Evolutionary conservation across 2,329 filamentous ascomycete genomes (phyloP), one percentile per base, ranked within the genome.

Genomic region (Periconia macrospinosa): DNA sequence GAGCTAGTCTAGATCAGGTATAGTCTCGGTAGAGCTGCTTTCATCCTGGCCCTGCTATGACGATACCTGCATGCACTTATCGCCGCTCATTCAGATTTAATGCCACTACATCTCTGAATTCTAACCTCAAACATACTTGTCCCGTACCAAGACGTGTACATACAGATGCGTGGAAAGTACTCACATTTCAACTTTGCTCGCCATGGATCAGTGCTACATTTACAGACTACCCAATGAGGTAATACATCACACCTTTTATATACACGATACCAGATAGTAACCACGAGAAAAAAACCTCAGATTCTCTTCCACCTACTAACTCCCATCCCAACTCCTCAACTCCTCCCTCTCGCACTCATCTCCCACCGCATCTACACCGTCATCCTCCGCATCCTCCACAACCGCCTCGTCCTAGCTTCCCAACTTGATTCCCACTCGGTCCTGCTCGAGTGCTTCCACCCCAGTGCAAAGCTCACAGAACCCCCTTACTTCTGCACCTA

Each of bases 381-480:
- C 41, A 80, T 88, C 52, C 74, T 86, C 5, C 83, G 84, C 23
- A 81, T 90, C 43, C 74, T 91, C 8, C 83, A 89, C 58, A 80
- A 82, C 46, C 86, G 89, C 33, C 78, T 91, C 1, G 74, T 86
- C 45, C 71, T 81, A 18, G 83, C 85, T 18, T 80, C 85, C 5
- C 75, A 81, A 2, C 74, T 88, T 8, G 75, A 81, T 37, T 81
- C 85, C 37, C 84, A 90, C 65, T 83, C 86, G 50, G 75, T 94
- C 40, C 84, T 92, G 37, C 83, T 95, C 41, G 89, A 93, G 75
- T 91, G 88, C 70, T 92, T 89, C 66, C 89, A 89, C 58, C 90
- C 90, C 0, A 84, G 80, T 57, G 85, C 82, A 20, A 87, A 86
- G 70, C 78, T 88, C 47, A 86, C 82, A 6, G 86, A 88, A 18